A percentile compares a stretch with the other conserved stretches of the same genome.
Conservation (phyloP, 1,284 basidiomycete genomes). For the Pascua sp. region DNA sequence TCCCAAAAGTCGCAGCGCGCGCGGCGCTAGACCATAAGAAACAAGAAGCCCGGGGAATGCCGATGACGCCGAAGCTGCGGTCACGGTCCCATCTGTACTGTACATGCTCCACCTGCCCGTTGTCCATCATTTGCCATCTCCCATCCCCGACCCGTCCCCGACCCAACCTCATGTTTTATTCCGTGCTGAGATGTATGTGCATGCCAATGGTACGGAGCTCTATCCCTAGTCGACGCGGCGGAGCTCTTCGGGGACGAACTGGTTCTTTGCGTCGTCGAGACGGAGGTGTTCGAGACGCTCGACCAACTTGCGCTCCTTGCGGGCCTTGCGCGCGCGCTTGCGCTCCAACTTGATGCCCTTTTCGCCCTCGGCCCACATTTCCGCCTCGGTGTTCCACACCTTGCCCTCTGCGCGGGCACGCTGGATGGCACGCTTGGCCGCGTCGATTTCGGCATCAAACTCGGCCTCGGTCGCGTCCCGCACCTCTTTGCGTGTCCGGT, state of each 20-base stretch:
- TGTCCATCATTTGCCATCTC: too few relatives aligned
- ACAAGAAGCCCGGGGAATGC: too few relatives aligned
- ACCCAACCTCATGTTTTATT: too few relatives aligned
- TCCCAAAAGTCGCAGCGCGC: too few relatives aligned
- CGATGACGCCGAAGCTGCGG: too few relatives aligned
- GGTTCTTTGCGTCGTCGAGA: conserved; percentile 27
- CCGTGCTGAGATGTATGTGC: conserved; percentile 8
- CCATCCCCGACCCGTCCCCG: too few relatives aligned
- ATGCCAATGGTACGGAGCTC: not conserved
- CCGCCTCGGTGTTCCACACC: conserved; percentile 16
- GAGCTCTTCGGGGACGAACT: conserved; percentile 26
- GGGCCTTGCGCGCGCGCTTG: conserved; percentile 11
- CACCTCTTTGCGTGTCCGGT: conserved; percentile 42
- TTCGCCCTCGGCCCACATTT: conserved; percentile 23
- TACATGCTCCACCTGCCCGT: too few relatives aligned
- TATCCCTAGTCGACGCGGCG: not conserved
- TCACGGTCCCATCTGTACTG: too few relatives aligned
- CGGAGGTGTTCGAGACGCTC: conserved; percentile 10
- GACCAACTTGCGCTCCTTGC: conserved; percentile 13
- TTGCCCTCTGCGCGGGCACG: conserved; percentile 19
- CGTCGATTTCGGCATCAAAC: conserved; percentile 28
- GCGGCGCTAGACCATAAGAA: too few relatives aligned
- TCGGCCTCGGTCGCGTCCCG: conserved; percentile 34
- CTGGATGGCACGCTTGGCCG: conserved; percentile 19
- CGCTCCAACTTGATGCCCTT: conserved; percentile 11